phyloP scores from a whole-genome alignment of 164 flowering plant species.

The Chimonanthus salicifolius region DNA sequence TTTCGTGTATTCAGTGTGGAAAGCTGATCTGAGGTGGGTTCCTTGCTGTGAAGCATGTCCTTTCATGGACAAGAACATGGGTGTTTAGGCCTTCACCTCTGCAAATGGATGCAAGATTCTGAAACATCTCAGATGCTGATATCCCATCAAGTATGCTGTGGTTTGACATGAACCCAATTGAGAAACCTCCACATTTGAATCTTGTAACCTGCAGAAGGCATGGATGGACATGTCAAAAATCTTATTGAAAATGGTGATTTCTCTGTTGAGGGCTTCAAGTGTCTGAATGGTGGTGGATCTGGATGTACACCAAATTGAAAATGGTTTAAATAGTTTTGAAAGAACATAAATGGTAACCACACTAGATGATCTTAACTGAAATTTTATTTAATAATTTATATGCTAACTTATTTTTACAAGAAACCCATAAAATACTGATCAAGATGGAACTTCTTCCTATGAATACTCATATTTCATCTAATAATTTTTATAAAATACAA shows the following conservation, averaged over 20 bases:
- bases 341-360: background rate
- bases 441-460: background rate
- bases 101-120: conserved; percentile 36
- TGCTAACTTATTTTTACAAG: no score
- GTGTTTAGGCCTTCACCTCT: conserved; percentile 32
- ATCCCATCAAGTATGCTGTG: conserved; percentile 44
- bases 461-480: background rate
- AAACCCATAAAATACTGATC: background rate
- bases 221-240: background rate
- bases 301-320: background rate
- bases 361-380: background rate
- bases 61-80: conserved; percentile 20
- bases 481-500: background rate
- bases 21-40: conserved; percentile 30
- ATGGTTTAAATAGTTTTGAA: no score
- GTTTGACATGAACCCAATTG: conserved; percentile 39
- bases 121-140: conserved; percentile 40
- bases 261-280: background rate
- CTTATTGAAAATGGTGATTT: background rate
- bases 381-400: no score
- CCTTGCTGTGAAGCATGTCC: conserved; percentile 37
- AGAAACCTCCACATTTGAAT: conserved; percentile 44
- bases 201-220: conserved; percentile 34
- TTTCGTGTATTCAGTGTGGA: conserved; percentile 28
- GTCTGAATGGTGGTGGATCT: no score